phyloP scores from a whole-genome alignment of 139 green algal species.

The Coelastrella sp. region DNA sequence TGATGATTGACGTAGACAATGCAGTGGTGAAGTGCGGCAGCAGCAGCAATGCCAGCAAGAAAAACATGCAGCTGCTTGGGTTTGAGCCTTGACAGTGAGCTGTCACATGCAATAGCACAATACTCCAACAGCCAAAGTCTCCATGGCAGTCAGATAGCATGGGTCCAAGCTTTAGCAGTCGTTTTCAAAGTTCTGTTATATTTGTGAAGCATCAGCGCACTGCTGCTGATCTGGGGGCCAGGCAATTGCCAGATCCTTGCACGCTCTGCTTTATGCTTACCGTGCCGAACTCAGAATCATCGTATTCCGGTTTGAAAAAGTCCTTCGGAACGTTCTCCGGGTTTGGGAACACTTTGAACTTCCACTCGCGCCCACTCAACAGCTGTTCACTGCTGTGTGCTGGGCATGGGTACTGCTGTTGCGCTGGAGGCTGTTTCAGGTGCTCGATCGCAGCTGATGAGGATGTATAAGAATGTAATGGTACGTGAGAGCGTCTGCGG shows the following conservation, averaged over 20 bases:
- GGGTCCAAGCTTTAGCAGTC: too few relatives aligned
- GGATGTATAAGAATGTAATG: conserved; percentile 70
- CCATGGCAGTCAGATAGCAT: too few relatives aligned
- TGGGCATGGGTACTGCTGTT: neutral
- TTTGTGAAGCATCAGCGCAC: neutral
- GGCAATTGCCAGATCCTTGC: neutral
- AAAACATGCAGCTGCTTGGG: too few relatives aligned
- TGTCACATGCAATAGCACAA: too few relatives aligned
- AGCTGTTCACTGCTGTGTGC: conserved; percentile 7
- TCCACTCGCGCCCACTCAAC: conserved; percentile 74
- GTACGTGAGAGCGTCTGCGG: conserved; percentile 70
- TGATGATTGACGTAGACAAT: neutral
- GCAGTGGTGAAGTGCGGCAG: too few relatives aligned
- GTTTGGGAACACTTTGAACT: conserved; percentile 72
- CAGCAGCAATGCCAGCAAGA: too few relatives aligned
- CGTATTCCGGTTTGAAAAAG: conserved; percentile 63
- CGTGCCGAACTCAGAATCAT: conserved; percentile 45
- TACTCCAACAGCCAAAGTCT: too few relatives aligned
- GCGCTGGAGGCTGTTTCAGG: neutral
- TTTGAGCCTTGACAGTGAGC: too few relatives aligned
- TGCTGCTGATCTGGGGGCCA: neutral
- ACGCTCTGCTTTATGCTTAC: neutral
- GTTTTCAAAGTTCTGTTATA: too few relatives aligned
- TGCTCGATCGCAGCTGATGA: conserved; percentile 46
- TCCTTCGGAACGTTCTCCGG: conserved; percentile 67